Evolutionary conservation across 192 early-diverging fungal genomes (phyloP), one percentile per base, ranked within the genome.

Genomic region (Rhizoclosmatium globosum): DNA sequence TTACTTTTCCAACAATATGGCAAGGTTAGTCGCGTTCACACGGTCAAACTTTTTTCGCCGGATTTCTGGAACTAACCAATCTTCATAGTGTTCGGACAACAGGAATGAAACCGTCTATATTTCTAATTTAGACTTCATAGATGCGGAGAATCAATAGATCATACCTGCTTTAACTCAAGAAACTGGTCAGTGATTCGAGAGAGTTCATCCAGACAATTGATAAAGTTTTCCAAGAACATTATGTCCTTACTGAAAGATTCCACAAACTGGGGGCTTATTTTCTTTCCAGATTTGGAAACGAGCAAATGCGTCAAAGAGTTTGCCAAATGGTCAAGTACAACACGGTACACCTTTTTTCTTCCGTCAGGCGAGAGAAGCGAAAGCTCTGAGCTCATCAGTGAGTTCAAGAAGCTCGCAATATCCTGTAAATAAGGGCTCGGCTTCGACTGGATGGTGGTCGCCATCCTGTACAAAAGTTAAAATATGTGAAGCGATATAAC

Each of bases 1-100:
- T 77, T 91, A 96, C 95, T 96, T 96, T 88, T 96, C 95, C 31
- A 96, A 81, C 53, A 96, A 77, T 38, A 83, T 81, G 7, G 89
- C 86, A 43, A 92, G 85, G 77, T 94, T 91, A 19, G 82, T 77
- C 0, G 88, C 77, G 70, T 90, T 88, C 46, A 96, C 76, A 64
- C 87, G 83, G n/a, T 88, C 68, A 82, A 94, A 96, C 74, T 89
- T 83, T 62, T 85, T 85, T 67, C 85, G 91, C 57, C 91, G 82
- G n/a, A 92, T 77, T 46, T 85, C 82, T 41, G 92, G 88, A 13
- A 89, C 87, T 70, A 93, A 79, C 76, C 89, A 93, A n/a, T 95
- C 93, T 66, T 96, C 94, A 42, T 89, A 88, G 67, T 91, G 91
- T n/a, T 94, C 92, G 3, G 92, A 89, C 45, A 88, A 73, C 0